These are phyloP conservation scores for Clonostachys solani DNA, from an alignment of 2,329 filamentous ascomycete species.

Conservation along the genomic window DNA sequence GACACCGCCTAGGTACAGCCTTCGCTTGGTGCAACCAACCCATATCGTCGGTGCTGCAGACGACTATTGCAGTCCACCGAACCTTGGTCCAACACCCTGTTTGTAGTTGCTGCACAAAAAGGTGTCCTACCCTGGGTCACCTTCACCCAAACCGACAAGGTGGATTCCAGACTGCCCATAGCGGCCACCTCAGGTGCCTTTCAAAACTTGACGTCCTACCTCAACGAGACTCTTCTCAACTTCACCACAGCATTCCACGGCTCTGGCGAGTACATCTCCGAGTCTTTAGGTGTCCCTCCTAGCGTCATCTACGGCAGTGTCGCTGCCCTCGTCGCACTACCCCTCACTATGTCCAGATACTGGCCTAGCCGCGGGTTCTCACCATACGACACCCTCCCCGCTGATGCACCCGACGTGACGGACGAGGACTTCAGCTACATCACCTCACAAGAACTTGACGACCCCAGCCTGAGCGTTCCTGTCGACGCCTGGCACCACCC, in stretches of 20 bases:
- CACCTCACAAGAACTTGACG: constrained; percentile 67
- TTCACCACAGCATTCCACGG: constrained; percentile 41
- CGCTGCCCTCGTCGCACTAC: constrained; percentile 42
- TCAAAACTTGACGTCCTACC: constrained; percentile 54
- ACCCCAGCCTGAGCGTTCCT: constrained; percentile 26
- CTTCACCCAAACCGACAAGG: constrained; percentile 39
- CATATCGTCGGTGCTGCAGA: no score
- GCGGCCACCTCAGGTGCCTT: constrained; percentile 61
- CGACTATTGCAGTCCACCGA: no score
- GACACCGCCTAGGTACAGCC: no score
- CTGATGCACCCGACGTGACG: constrained; percentile 57
- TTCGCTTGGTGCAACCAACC: no score
- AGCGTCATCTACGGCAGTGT: constrained; percentile 45
- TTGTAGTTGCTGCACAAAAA: not conserved
- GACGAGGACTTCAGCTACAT: constrained; percentile 81
- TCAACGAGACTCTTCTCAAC: constrained; percentile 46
- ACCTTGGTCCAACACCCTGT: not conserved
- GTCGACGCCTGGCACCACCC: constrained; percentile 33
- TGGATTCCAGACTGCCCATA: constrained; percentile 53
- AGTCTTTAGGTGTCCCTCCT: constrained; percentile 44
- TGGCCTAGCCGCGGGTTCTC: constrained; percentile 48
- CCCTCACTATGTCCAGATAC: constrained; percentile 51
- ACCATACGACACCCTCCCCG: constrained; percentile 43
- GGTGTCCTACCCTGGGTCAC: constrained; percentile 7
- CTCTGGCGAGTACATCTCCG: constrained; percentile 47